Conservation (phyloP, 805 yeast genomes). For the Metschnikowia reukaufii region DNA sequence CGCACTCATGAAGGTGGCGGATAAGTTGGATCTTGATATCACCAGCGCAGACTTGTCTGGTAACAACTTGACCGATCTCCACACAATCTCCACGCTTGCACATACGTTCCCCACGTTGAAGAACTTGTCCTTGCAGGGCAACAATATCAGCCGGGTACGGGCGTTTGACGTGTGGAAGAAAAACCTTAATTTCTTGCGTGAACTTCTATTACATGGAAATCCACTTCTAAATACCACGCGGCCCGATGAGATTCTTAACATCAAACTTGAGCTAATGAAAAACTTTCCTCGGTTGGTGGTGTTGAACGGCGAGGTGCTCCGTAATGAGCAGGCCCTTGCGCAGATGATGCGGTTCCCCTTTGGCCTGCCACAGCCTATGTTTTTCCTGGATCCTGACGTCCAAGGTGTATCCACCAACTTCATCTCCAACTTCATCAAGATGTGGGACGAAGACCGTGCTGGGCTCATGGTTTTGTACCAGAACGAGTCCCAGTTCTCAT, state of each 20-base stretch:
- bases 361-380: constrained; percentile 56
- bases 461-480: constrained; percentile 76
- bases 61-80: constrained; percentile 61
- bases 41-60: constrained; percentile 68
- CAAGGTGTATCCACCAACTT: constrained; percentile 75
- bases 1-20: constrained; percentile 82
- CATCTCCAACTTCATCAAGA: constrained; percentile 66
- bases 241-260: constrained; percentile 34
- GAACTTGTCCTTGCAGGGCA: constrained; percentile 79
- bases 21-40: constrained; percentile 52
- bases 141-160: constrained; percentile 58
- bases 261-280: constrained; percentile 62
- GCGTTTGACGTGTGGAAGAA: constrained; percentile 73
- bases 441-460: constrained; percentile 79
- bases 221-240: constrained; percentile 53
- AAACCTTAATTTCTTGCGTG: constrained; percentile 71
- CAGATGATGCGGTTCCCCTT: constrained; percentile 57
- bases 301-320: constrained; percentile 72
- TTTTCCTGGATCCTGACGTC: constrained; percentile 76
- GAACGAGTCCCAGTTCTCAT: constrained; percentile 79
- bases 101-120: constrained; percentile 70
- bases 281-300: constrained; percentile 78
- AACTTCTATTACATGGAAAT: constrained; percentile 74
- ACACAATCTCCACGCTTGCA: constrained; percentile 61
- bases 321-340: constrained; percentile 66